phyloP scores from a whole-genome alignment of 331 rosid species.

The Saraca asoca region DNA sequence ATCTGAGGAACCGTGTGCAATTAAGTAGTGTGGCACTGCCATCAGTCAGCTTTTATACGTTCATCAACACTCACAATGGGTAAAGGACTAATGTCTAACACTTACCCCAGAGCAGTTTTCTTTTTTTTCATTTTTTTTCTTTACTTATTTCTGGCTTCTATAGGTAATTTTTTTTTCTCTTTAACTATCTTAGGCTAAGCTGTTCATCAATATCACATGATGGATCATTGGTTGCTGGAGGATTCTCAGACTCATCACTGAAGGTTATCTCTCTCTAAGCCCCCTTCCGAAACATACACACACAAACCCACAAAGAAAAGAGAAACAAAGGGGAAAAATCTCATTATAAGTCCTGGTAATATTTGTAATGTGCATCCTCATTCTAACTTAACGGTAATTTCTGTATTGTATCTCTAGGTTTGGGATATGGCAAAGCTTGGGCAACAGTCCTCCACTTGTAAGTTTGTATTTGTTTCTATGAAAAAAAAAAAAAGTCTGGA shows the following conservation, averaged over 20 bases:
- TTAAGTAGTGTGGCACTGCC: conserved; percentile 85
- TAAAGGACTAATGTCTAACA: conserved; percentile 29
- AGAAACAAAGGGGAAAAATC: too few species aligned
- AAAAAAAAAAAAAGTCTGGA: too few species aligned
- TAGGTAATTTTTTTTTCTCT: conserved; percentile 29
- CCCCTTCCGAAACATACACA: too few species aligned
- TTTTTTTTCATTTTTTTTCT: neutral
- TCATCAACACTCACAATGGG: conserved; percentile 87
- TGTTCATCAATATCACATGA: conserved; percentile 93
- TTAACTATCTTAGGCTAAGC: conserved; percentile 61
- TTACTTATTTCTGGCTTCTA: conserved; percentile 30
- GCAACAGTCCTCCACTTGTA: conserved; percentile 66
- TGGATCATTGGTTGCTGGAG: conserved; percentile 95
- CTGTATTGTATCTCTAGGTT: conserved; percentile 50
- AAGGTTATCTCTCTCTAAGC: conserved; percentile 52
- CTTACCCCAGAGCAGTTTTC: too few species aligned
- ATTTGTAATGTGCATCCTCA: neutral
- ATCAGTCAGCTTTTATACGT: conserved; percentile 92
- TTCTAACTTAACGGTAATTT: conserved; percentile 26
- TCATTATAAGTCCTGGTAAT: conserved; percentile 12
- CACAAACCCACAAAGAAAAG: neutral
- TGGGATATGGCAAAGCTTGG: conserved; percentile 99
- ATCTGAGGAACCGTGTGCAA: conserved; percentile 95
- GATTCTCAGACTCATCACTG: conserved; percentile 91
- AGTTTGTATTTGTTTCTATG: conserved; percentile 39